phyloP scores from a whole-genome alignment of 78 protist species.

The Dictyostelium firmibasis region DNA sequence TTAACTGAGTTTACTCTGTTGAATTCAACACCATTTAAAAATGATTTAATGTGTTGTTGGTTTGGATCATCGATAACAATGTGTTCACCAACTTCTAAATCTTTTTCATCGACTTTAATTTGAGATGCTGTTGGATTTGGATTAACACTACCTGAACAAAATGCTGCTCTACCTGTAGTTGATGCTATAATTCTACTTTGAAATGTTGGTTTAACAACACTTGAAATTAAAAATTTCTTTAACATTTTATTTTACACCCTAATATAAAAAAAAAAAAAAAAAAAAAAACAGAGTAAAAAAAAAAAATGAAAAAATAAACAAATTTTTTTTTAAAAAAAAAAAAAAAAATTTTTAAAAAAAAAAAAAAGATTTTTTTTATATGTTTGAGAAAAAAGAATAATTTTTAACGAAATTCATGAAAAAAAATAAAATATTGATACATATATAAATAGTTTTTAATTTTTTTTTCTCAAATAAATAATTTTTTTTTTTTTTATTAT shows the following conservation, averaged over 20 bases:
- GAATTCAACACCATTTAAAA: conserved; percentile 50
- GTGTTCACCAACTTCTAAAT: conserved; percentile 36
- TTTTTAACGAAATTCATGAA: not conserved
- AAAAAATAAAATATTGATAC: not conserved
- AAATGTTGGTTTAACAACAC: not conserved
- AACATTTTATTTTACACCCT: not conserved
- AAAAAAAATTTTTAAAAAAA: not conserved
- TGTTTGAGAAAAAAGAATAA: not conserved
- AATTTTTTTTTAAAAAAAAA: too few species aligned
- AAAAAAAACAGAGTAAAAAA: not conserved
- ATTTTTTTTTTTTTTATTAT: not conserved
- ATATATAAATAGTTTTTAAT: not conserved
- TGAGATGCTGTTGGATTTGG: not conserved
- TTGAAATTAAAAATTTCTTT: not conserved
- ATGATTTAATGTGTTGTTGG: not conserved
- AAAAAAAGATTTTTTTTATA: too few species aligned
- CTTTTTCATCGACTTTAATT: not conserved
- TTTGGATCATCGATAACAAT: not conserved
- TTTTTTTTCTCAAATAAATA: too few species aligned
- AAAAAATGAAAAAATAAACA: not conserved
- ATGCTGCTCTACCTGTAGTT: not conserved
- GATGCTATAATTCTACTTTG: not conserved
- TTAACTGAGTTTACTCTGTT: conserved; percentile 27
- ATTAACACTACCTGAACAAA: not conserved
- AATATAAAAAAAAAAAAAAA: not conserved